Percentiles rank a stretch among this genome's conserved stretches.
These are phyloP conservation scores for Neurospora hispaniola DNA, from an alignment of 495 filamentous ascomycete genomes.

Conservation along the genomic window DNA sequence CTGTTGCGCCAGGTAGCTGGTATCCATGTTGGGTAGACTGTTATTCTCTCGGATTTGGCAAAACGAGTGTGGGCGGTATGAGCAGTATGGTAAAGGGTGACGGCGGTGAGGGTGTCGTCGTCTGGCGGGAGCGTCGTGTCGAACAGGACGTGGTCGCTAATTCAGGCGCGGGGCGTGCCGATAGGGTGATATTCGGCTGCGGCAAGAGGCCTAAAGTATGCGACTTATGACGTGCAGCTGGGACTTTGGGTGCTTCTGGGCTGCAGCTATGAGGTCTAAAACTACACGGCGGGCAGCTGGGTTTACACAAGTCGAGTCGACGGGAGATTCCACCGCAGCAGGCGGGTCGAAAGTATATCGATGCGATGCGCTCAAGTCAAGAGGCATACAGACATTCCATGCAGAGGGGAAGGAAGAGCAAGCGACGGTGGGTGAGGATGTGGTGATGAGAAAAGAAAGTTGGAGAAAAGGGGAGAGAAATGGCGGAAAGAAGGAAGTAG, in stretches of 20 bases:
- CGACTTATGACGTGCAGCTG: background rate
- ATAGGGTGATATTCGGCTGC: background rate
- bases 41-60: background rate
- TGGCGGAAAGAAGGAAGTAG: background rate
- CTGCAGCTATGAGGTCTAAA: background rate
- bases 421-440: background rate
- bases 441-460: background rate
- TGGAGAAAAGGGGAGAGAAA: background rate
- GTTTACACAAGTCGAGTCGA: background rate
- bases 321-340: background rate
- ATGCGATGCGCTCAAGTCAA: background rate
- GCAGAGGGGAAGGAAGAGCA: background rate
- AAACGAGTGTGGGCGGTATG: background rate
- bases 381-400: background rate
- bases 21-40: constrained; percentile 54
- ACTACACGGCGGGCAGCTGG: background rate
- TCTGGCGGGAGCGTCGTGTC: background rate
- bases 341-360: background rate
- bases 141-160: background rate
- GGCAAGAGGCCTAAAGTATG: background rate
- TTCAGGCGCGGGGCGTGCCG: background rate
- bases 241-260: background rate
- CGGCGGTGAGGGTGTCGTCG: background rate
- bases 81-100: background rate
- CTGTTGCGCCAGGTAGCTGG: constrained; percentile 83